Evolutionary conservation across 2,329 filamentous ascomycete species (phyloP).

Genomic region (Hortaea werneckii): DNA sequence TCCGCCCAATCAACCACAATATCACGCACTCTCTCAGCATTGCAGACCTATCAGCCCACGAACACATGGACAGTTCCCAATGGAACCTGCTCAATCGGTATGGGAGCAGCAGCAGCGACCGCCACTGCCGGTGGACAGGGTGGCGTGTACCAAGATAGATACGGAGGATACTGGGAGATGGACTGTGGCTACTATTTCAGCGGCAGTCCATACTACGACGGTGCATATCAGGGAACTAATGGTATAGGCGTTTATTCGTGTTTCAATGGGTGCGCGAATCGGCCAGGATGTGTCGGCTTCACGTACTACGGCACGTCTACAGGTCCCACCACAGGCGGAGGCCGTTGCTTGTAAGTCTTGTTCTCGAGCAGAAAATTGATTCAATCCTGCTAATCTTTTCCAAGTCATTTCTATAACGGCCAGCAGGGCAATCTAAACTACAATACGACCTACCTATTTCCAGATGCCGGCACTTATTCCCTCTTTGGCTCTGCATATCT

Average conservation of each 20-base stretch:
- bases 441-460: neutral
- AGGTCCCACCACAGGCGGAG: neutral
- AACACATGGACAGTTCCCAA: neutral
- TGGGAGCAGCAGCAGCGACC: neutral
- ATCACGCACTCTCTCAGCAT: neutral
- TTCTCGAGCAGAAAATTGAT: neutral
- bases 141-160: constrained; percentile 2
- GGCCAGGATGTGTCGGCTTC: neutral
- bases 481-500: constrained; percentile 1
- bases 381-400: neutral
- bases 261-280: constrained; percentile 2
- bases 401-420: neutral
- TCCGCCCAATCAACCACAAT: constrained; percentile 1
- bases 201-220: constrained; percentile 1
- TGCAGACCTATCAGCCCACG: neutral
- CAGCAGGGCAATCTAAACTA: constrained; percentile 1
- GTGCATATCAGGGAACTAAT: neutral
- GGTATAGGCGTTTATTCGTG: neutral
- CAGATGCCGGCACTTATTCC: neutral
- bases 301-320: constrained; percentile 1
- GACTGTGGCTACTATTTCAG: neutral
- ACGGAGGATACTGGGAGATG: constrained; percentile 1
- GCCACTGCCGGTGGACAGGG: neutral
- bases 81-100: neutral
- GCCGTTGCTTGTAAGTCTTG: constrained; percentile 1